These are phyloP conservation scores for Fusarium circinatum DNA, from an alignment of 2,329 filamentous ascomycete species.

Conservation along the genomic window DNA sequence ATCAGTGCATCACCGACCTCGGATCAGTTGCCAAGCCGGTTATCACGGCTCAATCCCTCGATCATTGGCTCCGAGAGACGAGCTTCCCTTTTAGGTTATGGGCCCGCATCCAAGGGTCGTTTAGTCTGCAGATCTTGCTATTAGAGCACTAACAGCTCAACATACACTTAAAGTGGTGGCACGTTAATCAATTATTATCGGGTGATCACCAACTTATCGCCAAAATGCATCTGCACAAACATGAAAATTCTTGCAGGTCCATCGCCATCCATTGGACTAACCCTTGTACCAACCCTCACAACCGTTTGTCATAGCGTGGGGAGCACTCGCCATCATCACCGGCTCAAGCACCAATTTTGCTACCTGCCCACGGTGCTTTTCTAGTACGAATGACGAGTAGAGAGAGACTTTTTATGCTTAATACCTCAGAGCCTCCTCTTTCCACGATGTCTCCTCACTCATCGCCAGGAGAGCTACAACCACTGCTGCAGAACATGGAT, in stretches of 20 bases:
- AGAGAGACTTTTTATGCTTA: neutral
- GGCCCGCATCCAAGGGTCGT: neutral
- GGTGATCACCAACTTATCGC: neutral
- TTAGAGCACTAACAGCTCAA: neutral
- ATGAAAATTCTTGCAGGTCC: neutral
- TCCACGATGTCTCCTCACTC: neutral
- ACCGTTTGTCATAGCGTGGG: slow-evolving; percentile 7
- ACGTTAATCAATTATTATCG: neutral
- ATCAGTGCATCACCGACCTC: slow-evolving; percentile 25
- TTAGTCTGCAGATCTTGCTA: neutral
- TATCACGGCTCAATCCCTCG: slow-evolving; percentile 1
- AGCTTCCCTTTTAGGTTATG: slow-evolving; percentile 6
- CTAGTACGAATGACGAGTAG: neutral
- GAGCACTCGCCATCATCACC: neutral
- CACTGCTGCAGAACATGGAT: slow-evolving; percentile 4
- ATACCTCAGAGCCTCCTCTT: neutral
- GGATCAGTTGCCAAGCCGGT: slow-evolving; percentile 22
- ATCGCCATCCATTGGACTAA: neutral
- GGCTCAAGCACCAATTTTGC: neutral
- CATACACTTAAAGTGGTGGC: accelerated
- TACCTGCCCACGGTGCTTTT: neutral
- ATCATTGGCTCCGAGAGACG: neutral
- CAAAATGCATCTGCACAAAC: neutral
- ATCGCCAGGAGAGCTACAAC: neutral
- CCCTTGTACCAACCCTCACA: neutral